Base-by-base conservation (phyloP, 2,329 filamentous ascomycete species). In the Aspergillus versicolor region DNA sequence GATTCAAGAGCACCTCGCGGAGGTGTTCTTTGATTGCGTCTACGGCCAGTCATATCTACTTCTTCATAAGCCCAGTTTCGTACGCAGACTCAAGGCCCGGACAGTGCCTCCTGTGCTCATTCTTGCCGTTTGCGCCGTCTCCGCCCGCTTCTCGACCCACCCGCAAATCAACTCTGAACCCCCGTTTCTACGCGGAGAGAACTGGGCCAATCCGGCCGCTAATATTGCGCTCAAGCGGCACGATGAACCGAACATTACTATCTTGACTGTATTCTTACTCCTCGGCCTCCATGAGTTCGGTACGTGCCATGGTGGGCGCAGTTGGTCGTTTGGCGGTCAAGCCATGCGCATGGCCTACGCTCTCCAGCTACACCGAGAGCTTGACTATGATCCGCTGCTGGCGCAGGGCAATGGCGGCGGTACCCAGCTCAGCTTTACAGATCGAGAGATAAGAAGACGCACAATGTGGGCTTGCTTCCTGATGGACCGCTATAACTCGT, bases 401-500 rank as follows among this genome's bases (percentile, higher is more conserved):
- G 83, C 82, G n/a, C 79, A 82, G n/a, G 83, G 84, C 41, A 81
- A 82, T 19, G 71, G 67, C 17, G 78, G 78, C 38, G 80, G 83
- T 12, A 81, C 82, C 2, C 85, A 88, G 61, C 82, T 94, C 52
- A 96, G 91, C 70, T 94, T 94, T 65, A 91, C 92, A 15, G 94
- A 97, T 72, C 88, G 91, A 27, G 94, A 99, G 72, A 97, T 97
- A 53, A 84, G 94, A 59, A 82, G 94, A 64, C 85, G 94, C 56
- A 94, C 92, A 2, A 97, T 99, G 93, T 99, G 94, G 94, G 90
- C 92, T 12, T 97, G 93, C 70, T 96, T 96, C 68, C 75, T 97
- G 56, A 97, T 97, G 92, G 94, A 99, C 71, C 87, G 93, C 0
- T 97, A 97, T 79, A 97, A 95, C 74, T 97, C 93, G 0, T 97